Evolutionary conservation across 345 rosid genomes (phyloP).

Genomic region (Mangifera indica): DNA sequence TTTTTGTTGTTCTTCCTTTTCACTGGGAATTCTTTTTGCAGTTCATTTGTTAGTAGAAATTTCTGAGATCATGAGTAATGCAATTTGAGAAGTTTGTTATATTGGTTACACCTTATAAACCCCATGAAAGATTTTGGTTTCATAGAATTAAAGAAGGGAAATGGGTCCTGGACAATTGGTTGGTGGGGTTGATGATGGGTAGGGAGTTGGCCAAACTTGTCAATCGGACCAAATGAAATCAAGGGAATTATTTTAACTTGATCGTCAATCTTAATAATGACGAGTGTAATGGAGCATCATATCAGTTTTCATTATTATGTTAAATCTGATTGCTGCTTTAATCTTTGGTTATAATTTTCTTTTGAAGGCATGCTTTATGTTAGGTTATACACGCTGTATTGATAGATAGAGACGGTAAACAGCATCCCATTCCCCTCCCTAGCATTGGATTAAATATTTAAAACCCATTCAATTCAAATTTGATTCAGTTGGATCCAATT

Average conservation of each 20-base stretch:
- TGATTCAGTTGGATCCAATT: no score
- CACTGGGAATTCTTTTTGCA: constrained; percentile 61
- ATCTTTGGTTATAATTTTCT: constrained; percentile 23
- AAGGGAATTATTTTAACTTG: constrained; percentile 11
- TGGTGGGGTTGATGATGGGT: constrained; percentile 19
- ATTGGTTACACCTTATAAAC: background rate
- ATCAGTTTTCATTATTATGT: constrained; percentile 20
- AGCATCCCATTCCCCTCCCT: background rate
- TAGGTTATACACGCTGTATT: background rate
- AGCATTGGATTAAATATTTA: no score
- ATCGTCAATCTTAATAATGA: constrained; percentile 2
- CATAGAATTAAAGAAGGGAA: background rate
- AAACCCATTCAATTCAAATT: no score
- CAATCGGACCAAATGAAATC: constrained; percentile 31
- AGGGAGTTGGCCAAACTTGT: constrained; percentile 38
- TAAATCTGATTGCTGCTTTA: background rate
- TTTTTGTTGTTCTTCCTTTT: constrained; percentile 7
- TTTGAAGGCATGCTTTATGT: background rate
- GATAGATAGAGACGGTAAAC: constrained; percentile 11
- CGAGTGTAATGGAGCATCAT: constrained; percentile 13
- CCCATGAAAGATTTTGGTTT: no score
- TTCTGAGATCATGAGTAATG: constrained; percentile 20
- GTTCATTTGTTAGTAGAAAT: constrained; percentile 45
- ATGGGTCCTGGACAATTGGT: background rate
- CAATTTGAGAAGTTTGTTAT: constrained; percentile 22